Percentiles rank a stretch among this genome's conserved stretches.
These are phyloP conservation scores for Starmerella stigmatis DNA, from an alignment of 805 yeast species.

Conservation along the genomic window DNA sequence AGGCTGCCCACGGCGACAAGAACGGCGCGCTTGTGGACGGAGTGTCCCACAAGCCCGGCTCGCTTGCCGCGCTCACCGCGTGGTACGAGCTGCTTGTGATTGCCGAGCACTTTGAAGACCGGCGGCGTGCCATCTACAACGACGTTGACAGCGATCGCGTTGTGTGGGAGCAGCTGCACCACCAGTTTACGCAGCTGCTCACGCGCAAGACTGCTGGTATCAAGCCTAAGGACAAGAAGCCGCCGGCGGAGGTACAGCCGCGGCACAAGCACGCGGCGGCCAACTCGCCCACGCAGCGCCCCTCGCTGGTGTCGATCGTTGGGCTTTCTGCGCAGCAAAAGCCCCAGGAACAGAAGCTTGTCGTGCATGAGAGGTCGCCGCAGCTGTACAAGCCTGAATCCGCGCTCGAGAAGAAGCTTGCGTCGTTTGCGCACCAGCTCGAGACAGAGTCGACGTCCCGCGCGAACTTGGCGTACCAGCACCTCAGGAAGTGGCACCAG, in stretches of 20 bases:
- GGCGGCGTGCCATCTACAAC: conserved; percentile 31
- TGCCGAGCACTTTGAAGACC: conserved; percentile 24
- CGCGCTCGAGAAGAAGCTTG: conserved; percentile 14
- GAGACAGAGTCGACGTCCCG: conserved; percentile 5
- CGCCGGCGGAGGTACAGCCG: neutral
- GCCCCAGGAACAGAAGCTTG: neutral
- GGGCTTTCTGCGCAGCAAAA: neutral
- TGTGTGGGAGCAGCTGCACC: conserved; percentile 29
- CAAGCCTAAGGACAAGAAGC: neutral
- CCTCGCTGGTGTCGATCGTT: neutral
- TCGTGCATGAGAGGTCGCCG: neutral
- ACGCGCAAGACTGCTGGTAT: neutral
- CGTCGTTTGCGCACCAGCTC: conserved; percentile 1
- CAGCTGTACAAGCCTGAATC: conserved; percentile 13
- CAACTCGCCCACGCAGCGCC: neutral
- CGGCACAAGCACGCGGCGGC: neutral
- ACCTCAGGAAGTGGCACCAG: neutral
- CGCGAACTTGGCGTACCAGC: conserved; percentile 6
- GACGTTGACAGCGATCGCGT: conserved; percentile 29
- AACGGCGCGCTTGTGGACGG: conserved; percentile 35
- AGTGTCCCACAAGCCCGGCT: conserved; percentile 21
- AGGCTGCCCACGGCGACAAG: conserved; percentile 26
- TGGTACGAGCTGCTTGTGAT: conserved; percentile 33
- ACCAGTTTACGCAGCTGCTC: neutral
- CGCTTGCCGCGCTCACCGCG: conserved; percentile 30